These are phyloP conservation scores for Syzygium syzygioides DNA, from an alignment of 441 rosid genomes.

Conservation along the genomic window DNA sequence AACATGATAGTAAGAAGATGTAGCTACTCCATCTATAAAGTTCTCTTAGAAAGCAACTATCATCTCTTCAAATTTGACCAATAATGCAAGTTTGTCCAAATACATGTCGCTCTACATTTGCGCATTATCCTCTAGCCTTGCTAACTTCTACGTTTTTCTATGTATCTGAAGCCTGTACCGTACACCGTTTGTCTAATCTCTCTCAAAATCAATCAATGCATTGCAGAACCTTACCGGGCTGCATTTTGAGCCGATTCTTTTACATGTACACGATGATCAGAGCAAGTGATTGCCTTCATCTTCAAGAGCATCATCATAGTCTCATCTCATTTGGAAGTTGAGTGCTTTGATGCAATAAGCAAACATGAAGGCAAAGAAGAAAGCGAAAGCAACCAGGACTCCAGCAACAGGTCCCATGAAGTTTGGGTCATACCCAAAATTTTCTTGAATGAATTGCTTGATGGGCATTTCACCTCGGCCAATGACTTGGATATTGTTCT, in stretches of 20 bases:
- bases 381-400: constrained; percentile 57
- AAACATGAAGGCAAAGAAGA: constrained; percentile 61
- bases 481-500: constrained; percentile 26
- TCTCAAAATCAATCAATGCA: background rate
- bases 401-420: constrained; percentile 74
- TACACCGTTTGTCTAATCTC: background rate
- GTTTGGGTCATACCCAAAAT: constrained; percentile 46
- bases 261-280: background rate
- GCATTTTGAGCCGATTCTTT: background rate
- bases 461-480: constrained; percentile 30
- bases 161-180: background rate
- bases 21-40: background rate
- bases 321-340: constrained; percentile 72
- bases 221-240: background rate
- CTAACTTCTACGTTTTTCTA: background rate
- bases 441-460: constrained; percentile 34
- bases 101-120: background rate
- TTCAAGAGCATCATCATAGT: background rate
- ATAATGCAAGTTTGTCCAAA: background rate
- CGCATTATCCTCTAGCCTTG: background rate
- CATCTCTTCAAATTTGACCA: background rate
- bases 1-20: background rate
- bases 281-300: background rate
- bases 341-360: constrained; percentile 61
- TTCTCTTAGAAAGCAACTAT: background rate